phyloP scores from a whole-genome alignment of 2,329 filamentous ascomycete species.

The Clarireedia paspali region DNA sequence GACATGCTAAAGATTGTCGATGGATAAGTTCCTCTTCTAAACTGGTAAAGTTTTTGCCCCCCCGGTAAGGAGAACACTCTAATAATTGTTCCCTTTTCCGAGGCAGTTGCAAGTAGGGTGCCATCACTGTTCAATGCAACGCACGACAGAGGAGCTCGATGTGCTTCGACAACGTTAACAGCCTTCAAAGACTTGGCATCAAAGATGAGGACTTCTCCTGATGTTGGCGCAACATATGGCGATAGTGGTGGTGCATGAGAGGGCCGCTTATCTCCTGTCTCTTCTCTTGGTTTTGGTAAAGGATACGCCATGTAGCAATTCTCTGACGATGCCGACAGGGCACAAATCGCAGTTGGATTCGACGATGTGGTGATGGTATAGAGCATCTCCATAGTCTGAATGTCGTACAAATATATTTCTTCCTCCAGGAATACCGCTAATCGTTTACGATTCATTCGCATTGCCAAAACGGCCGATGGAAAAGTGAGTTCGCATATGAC shows the following conservation, averaged over 20 bases:
- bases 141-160: constrained; percentile 82
- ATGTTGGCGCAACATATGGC: constrained; percentile 74
- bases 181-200: constrained; percentile 85
- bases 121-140: constrained; percentile 91
- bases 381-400: constrained; percentile 94
- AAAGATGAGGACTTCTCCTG: constrained; percentile 87
- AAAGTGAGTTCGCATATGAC: constrained; percentile 99
- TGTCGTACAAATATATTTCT: constrained; percentile 97
- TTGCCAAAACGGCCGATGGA: constrained; percentile 88
- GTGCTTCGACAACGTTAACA: constrained; percentile 91
- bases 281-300: constrained; percentile 64
- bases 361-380: constrained; percentile 91
- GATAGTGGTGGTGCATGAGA: constrained; percentile 78
- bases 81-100: constrained; percentile 96
- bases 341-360: constrained; percentile 85
- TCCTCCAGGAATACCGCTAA: constrained; percentile 91
- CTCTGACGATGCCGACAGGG: constrained; percentile 87
- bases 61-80: constrained; percentile 88
- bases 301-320: constrained; percentile 95
- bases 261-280: constrained; percentile 49
- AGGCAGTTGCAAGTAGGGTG: constrained; percentile 85
- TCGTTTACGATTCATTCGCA: constrained; percentile 88
- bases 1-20: constrained; percentile 98
- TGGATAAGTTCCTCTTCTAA: constrained; percentile 89
- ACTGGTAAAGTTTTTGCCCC: constrained; percentile 91